Percentiles rank a stretch among this genome's conserved stretches.
Evolutionary conservation across 2,329 filamentous ascomycete genomes (phyloP).

Genomic region (Botryotinia globosa): DNA sequence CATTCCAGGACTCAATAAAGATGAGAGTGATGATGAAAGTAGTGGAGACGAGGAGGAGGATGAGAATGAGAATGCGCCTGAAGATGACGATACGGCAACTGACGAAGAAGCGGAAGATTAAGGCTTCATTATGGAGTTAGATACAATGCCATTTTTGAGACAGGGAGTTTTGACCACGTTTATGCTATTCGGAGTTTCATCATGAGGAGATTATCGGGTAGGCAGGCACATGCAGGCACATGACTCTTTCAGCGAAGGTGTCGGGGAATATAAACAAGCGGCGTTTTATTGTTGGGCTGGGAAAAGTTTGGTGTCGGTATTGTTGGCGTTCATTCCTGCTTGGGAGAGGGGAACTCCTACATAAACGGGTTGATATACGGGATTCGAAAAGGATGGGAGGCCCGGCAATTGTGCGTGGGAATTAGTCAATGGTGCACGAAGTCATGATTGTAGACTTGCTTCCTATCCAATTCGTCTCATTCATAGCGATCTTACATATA

Average conservation of each 20-base stretch:
- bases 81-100: conserved; percentile 31
- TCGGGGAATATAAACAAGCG: background rate
- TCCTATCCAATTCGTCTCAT: background rate
- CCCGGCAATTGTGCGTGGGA: background rate
- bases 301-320: conserved; percentile 7
- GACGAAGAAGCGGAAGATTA: conserved; percentile 33
- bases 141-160: background rate
- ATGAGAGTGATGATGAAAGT: conserved; percentile 53
- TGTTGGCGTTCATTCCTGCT: background rate
- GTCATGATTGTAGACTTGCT: background rate
- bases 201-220: background rate
- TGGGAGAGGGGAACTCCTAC: background rate
- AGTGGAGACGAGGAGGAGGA: conserved; percentile 40
- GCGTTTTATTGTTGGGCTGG: background rate
- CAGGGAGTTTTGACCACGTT: conserved; percentile 4
- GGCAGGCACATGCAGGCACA: no score
- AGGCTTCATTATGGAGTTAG: background rate
- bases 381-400: background rate
- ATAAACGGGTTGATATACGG: background rate
- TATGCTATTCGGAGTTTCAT: background rate
- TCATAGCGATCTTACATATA: background rate
- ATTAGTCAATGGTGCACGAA: background rate
- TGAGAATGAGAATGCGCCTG: conserved; percentile 22
- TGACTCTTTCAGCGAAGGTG: conserved; percentile 11
- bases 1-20: conserved; percentile 65